Conservation (phyloP, 345 rosid species). For the Hibiscus syriacus region DNA sequence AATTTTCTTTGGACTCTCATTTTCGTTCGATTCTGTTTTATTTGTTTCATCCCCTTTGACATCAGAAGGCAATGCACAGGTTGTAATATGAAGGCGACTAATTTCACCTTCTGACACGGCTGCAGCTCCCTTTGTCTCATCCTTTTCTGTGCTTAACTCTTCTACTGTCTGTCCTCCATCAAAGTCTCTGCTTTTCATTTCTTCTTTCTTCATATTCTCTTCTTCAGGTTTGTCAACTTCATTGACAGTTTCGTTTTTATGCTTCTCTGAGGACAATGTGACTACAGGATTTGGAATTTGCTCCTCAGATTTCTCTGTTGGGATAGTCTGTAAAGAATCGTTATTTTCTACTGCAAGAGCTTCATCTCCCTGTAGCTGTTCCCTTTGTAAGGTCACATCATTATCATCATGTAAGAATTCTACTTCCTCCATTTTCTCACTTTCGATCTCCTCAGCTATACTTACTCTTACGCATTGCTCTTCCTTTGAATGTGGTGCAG, state of each 20-base stretch:
- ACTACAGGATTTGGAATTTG: slow-evolving; percentile 8
- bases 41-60: slow-evolving; percentile 3
- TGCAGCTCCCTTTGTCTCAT: not conserved
- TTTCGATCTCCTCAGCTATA: slow-evolving; percentile 19
- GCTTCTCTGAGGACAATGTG: not conserved
- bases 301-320: slow-evolving; percentile 25
- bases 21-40: not conserved
- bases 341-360: slow-evolving; percentile 14
- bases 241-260: not conserved
- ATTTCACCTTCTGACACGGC: not conserved
- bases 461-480: slow-evolving; percentile 17
- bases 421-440: slow-evolving; percentile 15
- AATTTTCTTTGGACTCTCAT: not conserved
- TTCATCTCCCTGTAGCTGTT: slow-evolving; percentile 19
- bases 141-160: not conserved
- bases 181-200: too few relatives aligned
- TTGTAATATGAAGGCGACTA: slow-evolving; percentile 17
- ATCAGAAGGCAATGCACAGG: slow-evolving; percentile 17
- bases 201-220: too few relatives aligned
- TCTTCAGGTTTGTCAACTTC: not conserved
- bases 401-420: slow-evolving; percentile 3
- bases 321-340: slow-evolving; percentile 11
- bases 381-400: slow-evolving; percentile 14
- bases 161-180: not conserved
- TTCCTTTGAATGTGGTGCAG: slow-evolving; percentile 14